phyloP scores from a whole-genome alignment of 805 yeast genomes.

The Kodamaea neixiangensis region DNA sequence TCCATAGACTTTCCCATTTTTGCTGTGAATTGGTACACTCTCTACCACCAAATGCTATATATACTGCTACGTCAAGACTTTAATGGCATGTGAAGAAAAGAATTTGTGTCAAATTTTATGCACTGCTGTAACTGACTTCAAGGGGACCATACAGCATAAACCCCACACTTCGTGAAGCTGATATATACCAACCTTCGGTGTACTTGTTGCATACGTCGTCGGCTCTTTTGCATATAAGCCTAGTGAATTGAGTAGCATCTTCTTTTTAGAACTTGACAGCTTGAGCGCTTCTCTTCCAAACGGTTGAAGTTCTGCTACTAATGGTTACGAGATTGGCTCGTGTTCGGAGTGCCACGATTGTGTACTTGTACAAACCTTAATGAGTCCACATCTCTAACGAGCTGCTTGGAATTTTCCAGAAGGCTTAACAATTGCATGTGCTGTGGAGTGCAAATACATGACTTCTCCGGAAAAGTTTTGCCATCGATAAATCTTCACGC shows the following conservation, averaged over 20 bases:
- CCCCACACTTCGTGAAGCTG: neutral
- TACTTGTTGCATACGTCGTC: neutral
- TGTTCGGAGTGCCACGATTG: neutral
- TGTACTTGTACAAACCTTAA: neutral
- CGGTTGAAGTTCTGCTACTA: neutral
- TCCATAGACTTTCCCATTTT: constrained; percentile 12
- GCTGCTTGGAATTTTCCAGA: neutral
- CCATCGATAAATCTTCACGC: neutral
- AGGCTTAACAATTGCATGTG: neutral
- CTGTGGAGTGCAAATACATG: neutral
- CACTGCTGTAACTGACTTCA: neutral
- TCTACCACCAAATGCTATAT: neutral
- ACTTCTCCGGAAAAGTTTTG: neutral
- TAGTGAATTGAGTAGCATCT: neutral
- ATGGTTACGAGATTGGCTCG: neutral
- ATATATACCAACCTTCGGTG: neutral
- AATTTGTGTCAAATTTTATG: neutral
- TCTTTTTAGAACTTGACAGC: no score
- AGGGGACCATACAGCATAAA: neutral
- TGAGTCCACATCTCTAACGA: neutral
- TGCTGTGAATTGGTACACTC: neutral
- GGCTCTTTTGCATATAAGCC: neutral
- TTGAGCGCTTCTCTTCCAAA: no score
- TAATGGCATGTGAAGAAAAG: neutral
- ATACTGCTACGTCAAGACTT: neutral